Conservation (phyloP, 148 eudicot genomes). For the Pharnaceum exiguum region DNA sequence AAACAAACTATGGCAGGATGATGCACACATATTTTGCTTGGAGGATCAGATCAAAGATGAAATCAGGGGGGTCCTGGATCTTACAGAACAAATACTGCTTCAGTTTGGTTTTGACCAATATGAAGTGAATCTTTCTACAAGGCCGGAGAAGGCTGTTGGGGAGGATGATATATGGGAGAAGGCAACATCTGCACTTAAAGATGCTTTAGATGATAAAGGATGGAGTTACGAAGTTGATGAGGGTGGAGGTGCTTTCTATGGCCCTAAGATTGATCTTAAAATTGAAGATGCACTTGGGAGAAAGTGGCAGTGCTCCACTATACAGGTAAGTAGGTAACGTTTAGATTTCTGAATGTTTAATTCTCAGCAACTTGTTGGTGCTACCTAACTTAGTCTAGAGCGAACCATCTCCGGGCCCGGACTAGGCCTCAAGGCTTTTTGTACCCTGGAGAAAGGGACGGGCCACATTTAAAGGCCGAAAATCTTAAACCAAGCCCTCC, state of each 20-base stretch:
- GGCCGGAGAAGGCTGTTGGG: conserved; percentile 94
- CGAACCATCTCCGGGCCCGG: too few relatives aligned
- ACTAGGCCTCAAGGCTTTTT: background rate
- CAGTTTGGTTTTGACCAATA: conserved; percentile 91
- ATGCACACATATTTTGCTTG: conserved; percentile 95
- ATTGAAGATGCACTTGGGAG: conserved; percentile 99
- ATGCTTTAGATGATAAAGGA: conserved; percentile 91
- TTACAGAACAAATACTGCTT: conserved; percentile 78
- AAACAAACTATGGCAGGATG: conserved; percentile 67
- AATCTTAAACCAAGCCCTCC: too few relatives aligned
- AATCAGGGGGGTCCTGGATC: conserved; percentile 93
- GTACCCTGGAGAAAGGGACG: background rate
- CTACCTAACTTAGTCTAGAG: background rate
- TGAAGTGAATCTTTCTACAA: conserved; percentile 91
- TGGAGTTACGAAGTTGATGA: conserved; percentile 92
- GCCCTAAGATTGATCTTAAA: conserved; percentile 97
- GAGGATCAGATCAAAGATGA: conserved; percentile 94
- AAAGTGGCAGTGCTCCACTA: conserved; percentile 98
- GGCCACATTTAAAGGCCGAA: too few relatives aligned
- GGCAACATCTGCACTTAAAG: conserved; percentile 84
- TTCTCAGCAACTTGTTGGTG: background rate
- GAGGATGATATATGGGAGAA: conserved; percentile 95
- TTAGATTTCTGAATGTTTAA: background rate
- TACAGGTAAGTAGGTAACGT: conserved; percentile 47
- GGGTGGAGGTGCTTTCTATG: conserved; percentile 99